A percentile compares a stretch with the other conserved stretches of the same genome.
phyloP scores from a whole-genome alignment of 2,329 filamentous ascomycete genomes.

The Metarhizium album region DNA sequence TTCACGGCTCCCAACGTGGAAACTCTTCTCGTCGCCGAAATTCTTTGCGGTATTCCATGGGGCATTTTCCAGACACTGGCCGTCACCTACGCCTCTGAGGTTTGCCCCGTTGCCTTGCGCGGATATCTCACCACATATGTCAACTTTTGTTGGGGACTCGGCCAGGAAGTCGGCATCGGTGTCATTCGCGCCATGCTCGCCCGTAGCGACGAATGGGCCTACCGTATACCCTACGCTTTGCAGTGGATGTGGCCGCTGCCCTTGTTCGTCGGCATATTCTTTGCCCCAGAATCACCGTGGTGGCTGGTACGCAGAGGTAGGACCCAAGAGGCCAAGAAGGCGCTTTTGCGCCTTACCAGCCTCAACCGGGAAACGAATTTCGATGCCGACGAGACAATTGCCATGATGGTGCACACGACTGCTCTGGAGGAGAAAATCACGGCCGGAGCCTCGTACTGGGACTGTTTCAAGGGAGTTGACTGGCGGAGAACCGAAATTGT shows the following conservation, averaged over 20 bases:
- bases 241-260: constrained; percentile 73
- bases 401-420: constrained; percentile 89
- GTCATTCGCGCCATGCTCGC: constrained; percentile 59
- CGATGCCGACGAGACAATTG: constrained; percentile 71
- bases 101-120: constrained; percentile 61
- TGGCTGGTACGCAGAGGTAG: constrained; percentile 62
- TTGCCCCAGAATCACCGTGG: constrained; percentile 63
- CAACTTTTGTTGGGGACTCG: constrained; percentile 70
- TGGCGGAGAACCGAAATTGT: constrained; percentile 65
- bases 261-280: constrained; percentile 52
- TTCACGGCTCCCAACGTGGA: constrained; percentile 53
- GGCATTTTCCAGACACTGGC: constrained; percentile 49
- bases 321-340: constrained; percentile 53
- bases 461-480: constrained; percentile 76
- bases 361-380: constrained; percentile 56
- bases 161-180: constrained; percentile 63
- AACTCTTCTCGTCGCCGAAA: constrained; percentile 48
- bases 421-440: constrained; percentile 69
- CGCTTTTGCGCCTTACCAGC: constrained; percentile 56
- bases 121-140: constrained; percentile 65
- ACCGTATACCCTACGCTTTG: constrained; percentile 59
- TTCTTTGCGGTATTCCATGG: constrained; percentile 53
- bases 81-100: constrained; percentile 59
- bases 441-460: constrained; percentile 60
- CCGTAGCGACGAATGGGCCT: constrained; percentile 57